Base-by-base conservation (phyloP, 2,329 filamentous ascomycete genomes). In the Zasmidium citrigriseum region DNA sequence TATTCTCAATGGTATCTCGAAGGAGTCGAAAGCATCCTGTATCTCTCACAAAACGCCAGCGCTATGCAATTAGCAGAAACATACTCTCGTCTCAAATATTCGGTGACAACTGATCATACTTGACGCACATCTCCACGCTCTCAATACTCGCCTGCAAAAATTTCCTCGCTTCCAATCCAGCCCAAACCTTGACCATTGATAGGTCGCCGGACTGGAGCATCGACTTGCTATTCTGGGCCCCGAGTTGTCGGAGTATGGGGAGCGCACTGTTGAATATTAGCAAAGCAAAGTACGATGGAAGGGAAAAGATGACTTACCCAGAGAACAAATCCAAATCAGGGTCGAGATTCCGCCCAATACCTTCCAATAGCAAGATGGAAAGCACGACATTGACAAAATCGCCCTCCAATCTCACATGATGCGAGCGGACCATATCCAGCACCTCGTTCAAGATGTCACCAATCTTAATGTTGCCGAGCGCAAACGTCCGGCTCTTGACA, bases 381-480 rank as follows among this genome's bases (percentile, higher is more conserved):
- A 99, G 89, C 25, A 99, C 93, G 3, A 99, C 95, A 71, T 99
- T 99, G 72, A 99, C 92, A 72, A 98, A 99, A 73, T 99, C 95
- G 9, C 95, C 95, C 75, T 99, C 95, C 52, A 99, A 83, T 9
- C 95, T 84, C 3, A 99, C 95, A 71, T 99, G 95, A 73, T 99
- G 95, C 10, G 82, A 80, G 55, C 95, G 86, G 25, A 99, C 95
- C 92, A 99, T 97, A 59, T 83, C 83, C 46, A 99, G 80, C 0
- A 98, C 95, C 67, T 96, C 85, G 69, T 95, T 92, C 25, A 99
- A 77, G 20, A 99, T 92, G 67, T 99, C 95, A 11, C 95, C 95
- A 62, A 99, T 97, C 77, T 93, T 96, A 76, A 99, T 89, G 70
- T 91, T 96, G 3, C 93, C 93, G 0, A 99, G 82, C 0, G 95